Conservation (phyloP, 331 rosid genomes). For the Quercus tomentella region DNA sequence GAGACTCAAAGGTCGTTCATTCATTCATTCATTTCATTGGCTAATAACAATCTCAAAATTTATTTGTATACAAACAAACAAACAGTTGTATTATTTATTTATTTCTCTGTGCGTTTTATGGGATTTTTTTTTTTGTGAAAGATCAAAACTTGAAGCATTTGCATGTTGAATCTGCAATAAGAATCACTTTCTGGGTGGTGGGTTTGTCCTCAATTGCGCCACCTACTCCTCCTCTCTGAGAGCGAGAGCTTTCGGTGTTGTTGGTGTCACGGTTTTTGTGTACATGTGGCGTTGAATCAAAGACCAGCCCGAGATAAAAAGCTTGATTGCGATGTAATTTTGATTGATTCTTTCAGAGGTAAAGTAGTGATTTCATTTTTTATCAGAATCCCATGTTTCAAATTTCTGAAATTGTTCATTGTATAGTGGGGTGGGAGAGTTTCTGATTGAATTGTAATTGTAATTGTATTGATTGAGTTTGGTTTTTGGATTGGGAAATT, state of each 20-base stretch:
- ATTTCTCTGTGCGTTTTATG: neutral
- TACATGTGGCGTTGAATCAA: conserved; percentile 19
- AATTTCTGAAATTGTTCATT: neutral
- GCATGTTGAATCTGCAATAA: conserved; percentile 18
- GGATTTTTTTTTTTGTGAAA: neutral
- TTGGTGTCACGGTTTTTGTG: conserved; percentile 31
- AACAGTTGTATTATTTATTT: neutral
- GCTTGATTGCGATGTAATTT: conserved; percentile 17
- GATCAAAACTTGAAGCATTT: conserved; percentile 28
- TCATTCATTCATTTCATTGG: neutral
- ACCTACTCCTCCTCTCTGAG: conserved; percentile 13
- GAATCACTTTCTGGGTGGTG: conserved; percentile 40
- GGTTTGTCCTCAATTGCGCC: neutral
- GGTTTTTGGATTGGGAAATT: conserved; percentile 27
- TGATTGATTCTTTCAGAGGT: conserved; percentile 19
- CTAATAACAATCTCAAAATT: neutral
- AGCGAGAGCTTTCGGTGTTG: conserved; percentile 21
- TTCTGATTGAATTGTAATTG: conserved; percentile 17
- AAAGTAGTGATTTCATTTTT: conserved; percentile 1
- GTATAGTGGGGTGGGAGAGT: neutral
- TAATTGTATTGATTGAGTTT: conserved; percentile 11
- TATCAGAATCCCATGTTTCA: conserved; percentile 29
- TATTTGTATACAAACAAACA: no score
- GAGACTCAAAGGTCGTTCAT: neutral
- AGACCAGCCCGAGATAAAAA: no score